Percentiles rank a stretch among this genome's conserved stretches.
Evolutionary conservation across 225 moss, liverwort and hornwort species (phyloP).

Genomic region (Physcomitrium patens): DNA sequence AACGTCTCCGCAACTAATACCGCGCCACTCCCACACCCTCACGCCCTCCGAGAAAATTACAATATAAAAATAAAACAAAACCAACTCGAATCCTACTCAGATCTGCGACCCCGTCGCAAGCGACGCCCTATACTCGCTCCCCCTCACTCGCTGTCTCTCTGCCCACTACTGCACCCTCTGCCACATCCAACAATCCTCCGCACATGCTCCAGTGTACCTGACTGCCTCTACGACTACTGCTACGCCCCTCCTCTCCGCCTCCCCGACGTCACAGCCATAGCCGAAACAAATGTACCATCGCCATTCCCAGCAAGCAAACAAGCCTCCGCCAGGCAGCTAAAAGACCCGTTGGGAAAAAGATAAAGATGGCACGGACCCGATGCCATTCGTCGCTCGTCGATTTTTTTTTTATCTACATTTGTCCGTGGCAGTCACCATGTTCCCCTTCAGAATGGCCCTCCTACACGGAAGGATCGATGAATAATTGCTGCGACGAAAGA

Average conservation of each 20-base stretch:
- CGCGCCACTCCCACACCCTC: neutral
- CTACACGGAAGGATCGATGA: too few species aligned
- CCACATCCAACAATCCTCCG: slow-evolving; percentile 40
- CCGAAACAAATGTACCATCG: neutral
- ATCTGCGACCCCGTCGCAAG: slow-evolving; percentile 30
- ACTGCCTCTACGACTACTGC: slow-evolving; percentile 2
- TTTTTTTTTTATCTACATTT: neutral
- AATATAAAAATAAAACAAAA: neutral
- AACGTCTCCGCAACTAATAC: slow-evolving; percentile 6
- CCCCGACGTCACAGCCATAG: slow-evolving; percentile 33
- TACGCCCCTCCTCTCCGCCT: slow-evolving; percentile 25
- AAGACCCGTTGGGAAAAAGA: slow-evolving; percentile 30
- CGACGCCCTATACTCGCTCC: neutral
- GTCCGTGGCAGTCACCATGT: neutral
- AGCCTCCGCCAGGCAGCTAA: neutral
- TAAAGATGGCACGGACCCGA: neutral
- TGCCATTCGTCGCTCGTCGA: neutral
- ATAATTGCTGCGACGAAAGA: too few species aligned
- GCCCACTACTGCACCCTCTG: slow-evolving; percentile 12
- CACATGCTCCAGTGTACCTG: slow-evolving; percentile 34
- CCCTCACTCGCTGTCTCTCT: slow-evolving; percentile 23
- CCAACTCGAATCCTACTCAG: slow-evolving; percentile 30
- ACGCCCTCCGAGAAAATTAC: neutral
- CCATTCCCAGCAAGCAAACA: neutral
- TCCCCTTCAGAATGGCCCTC: too few species aligned